phyloP scores from a whole-genome alignment of 164 flowering plant genomes.

The Vitis rupestris region DNA sequence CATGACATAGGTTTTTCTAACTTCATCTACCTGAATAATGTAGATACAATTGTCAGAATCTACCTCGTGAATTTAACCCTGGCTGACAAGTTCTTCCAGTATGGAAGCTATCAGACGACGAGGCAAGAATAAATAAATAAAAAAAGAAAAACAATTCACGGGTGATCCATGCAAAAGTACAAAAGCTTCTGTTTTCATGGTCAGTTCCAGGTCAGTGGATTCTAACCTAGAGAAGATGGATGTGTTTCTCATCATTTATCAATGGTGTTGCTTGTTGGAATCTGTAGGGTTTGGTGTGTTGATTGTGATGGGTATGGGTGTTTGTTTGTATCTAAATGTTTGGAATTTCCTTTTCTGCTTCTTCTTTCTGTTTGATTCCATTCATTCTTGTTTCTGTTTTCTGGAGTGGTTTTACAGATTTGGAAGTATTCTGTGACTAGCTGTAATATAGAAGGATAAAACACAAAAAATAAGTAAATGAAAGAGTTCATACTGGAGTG shows the following conservation, averaged over 20 bases:
- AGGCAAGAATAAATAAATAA: background rate
- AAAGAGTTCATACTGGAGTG: too few species aligned
- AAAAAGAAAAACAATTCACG: background rate
- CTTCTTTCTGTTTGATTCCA: slow-evolving; percentile 7
- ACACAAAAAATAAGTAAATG: slow-evolving; percentile 6
- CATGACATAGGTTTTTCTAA: background rate
- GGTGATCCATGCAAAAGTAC: too few species aligned
- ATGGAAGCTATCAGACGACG: too few species aligned
- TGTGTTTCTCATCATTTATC: too few species aligned
- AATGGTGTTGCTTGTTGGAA: background rate
- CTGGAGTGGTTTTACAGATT: background rate
- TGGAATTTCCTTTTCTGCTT: background rate
- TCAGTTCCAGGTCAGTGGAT: background rate
- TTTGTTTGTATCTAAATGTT: background rate
- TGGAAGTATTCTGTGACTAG: slow-evolving; percentile 4
- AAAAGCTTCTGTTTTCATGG: too few species aligned
- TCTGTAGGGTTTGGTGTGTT: slow-evolving; percentile 7
- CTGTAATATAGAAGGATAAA: background rate
- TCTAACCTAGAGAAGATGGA: too few species aligned
- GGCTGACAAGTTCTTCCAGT: background rate
- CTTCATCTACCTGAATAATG: slow-evolving; percentile 10
- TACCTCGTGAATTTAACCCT: background rate
- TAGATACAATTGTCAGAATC: slow-evolving; percentile 1
- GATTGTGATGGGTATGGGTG: slow-evolving; percentile 7
- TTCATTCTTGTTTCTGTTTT: slow-evolving; percentile 9